Evolutionary conservation across 2,329 filamentous ascomycete genomes (phyloP).

Genomic region (Aspergillus proliferans): DNA sequence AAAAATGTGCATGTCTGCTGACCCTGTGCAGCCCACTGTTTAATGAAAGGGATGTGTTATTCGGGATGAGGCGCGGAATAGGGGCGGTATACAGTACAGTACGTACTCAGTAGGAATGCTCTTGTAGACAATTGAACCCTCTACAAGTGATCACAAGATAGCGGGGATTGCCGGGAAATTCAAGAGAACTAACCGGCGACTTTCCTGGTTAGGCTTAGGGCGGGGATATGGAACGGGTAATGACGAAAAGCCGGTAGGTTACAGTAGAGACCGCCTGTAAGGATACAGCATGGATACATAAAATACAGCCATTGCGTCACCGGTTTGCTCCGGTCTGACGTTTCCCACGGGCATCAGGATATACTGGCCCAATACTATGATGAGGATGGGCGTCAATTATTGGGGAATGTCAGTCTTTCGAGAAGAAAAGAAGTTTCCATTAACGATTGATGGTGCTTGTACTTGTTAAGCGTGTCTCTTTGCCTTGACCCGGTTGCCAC

Average conservation of each 20-base stretch:
- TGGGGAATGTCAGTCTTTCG: no score
- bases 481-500: not conserved
- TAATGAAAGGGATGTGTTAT: not conserved
- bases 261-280: no score
- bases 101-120: not conserved
- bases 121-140: not conserved
- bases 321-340: constrained; percentile 5
- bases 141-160: not conserved
- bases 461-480: not conserved
- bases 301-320: constrained; percentile 1
- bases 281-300: not conserved
- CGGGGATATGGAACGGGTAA: constrained; percentile 8
- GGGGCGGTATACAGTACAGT: not conserved
- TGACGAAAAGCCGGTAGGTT: constrained; percentile 10
- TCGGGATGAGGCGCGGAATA: constrained; percentile 8
- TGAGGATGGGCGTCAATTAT: no score
- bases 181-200: constrained; percentile 14
- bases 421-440: no score
- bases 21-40: constrained; percentile 13
- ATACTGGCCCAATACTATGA: no score
- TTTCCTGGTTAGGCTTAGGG: constrained; percentile 11
- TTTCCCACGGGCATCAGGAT: constrained; percentile 6
- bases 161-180: constrained; percentile 12
- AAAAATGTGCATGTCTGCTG: constrained; percentile 17
- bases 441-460: no score